Evolutionary conservation across 768 basidiomycete species (phyloP), one percentile per base, ranked within the genome.

Genomic region (Termitomyces sp.): DNA sequence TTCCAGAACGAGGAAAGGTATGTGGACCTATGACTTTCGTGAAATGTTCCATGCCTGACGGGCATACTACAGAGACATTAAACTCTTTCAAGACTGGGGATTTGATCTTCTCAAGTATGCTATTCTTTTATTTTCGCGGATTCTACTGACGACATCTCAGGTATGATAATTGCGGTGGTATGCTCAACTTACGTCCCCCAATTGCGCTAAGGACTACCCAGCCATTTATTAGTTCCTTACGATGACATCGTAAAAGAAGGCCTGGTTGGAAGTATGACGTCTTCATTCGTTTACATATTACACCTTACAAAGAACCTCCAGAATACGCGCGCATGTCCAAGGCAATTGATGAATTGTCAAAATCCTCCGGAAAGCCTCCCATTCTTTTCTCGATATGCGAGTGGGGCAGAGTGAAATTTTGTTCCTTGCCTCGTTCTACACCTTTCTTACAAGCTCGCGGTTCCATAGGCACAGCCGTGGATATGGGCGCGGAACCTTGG

Each of bases 31-130:
- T 23, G 13, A n/a, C 7, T 0, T 50, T 30, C n/a, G 7, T 28
- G n/a, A 44, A 18, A n/a, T 8, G 7, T 26, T 30, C 16, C 14
- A 30, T n/a, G 9, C 2, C 26, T 50, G 38, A 57, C 12, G 0
- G 3, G 48, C 44, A 20, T 28, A n/a, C 12, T 20, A 66, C 41
- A 80, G 83, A 36, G 86, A 88, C 63, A 75, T 75, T 12, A 78
- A 77, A 61, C 72, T 79, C 5, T 88, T 87, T 71, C 78, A 80
- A 50, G 76, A 82, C 33, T 88, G 87, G 86, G 85, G 85, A 13
- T 86, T 87, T 55, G 83, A 88, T 68, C 83, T 84, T 62, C 75
- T 88, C 53, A 88, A 88, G 86, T 86, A 54, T 40, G 79, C 62
- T 18, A 58, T 46, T 53, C 36, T 9, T 30, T 20, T 13, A 4